Base-by-base conservation (phyloP, 371 early-diverging fungal genomes). In the Massospora cicadina region DNA sequence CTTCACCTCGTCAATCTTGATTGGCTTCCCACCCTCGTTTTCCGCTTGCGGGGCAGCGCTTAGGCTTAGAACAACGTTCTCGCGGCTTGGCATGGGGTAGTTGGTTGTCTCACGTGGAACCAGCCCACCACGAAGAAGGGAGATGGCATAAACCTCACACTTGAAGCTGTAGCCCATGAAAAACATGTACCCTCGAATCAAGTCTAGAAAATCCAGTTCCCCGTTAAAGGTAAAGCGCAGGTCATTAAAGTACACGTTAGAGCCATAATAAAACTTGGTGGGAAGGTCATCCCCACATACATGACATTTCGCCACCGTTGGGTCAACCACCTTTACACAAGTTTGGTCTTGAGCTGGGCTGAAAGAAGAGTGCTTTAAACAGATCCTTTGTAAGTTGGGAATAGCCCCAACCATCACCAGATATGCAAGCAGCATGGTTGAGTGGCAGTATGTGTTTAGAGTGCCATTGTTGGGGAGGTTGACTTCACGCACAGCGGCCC, bases 371-470 rank as follows among this genome's bases (percentile, higher is more conserved):
- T 57, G 57, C 5, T 57, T 57, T 3, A 25, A 10, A 27, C 57
- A 57, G 5, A 57, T n/a, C 21, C 57, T 2, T 27, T 57, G 57
- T 21, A 57, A 26, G 21, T 57, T 57, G 21, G 57, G 57, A 26
- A 57, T 57, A 10, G 28, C 23, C 25, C 57, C 21, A 25, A 25
- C 25, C 57, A 57, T 57, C 10, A 43, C 43, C 43, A 43, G 17
- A 21, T 25, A 57, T 25, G 57, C 28, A 27, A 57, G 57, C 21
- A 57, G 26, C 25, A 27, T 25, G 23, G 28, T 57, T 10, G 57
- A 25, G 57, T 57, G 57, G 57, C 57, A 57, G 57, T 57, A 57
- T n/a, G 57, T 57, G 57, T 57, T 57, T n/a, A 57, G 23, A 27
- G 57, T 57, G 12, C 57, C 57, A 26, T 57, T 57, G 23, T 25